Evolutionary conservation across 2,329 filamentous ascomycete genomes (phyloP).

Genomic region (Pseudogymnoascus sp.): DNA sequence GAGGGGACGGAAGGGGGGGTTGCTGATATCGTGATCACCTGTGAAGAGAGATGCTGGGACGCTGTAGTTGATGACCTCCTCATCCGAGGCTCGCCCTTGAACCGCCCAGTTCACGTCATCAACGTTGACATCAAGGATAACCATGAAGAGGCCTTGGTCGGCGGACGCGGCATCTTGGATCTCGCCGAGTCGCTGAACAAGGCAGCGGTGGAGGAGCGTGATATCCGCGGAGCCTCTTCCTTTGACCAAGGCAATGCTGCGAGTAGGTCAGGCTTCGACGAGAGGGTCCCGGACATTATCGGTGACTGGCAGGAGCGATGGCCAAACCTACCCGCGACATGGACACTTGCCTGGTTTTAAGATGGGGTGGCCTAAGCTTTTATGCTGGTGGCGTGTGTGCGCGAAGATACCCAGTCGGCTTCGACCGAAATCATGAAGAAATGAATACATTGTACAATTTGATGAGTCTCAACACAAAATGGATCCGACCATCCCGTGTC

Average conservation of each 20-base stretch:
- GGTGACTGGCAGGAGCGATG: constrained; percentile 91
- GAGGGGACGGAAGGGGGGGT: constrained; percentile 78
- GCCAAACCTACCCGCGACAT: constrained; percentile 83
- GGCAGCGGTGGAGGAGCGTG: constrained; percentile 69
- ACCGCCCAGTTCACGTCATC: constrained; percentile 92
- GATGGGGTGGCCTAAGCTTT: constrained; percentile 7
- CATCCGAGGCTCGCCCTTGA: constrained; percentile 75
- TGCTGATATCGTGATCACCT: constrained; percentile 92
- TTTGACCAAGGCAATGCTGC: constrained; percentile 65
- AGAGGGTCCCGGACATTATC: constrained; percentile 84
- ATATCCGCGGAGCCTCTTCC: constrained; percentile 51
- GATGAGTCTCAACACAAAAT: not conserved
- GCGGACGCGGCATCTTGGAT: constrained; percentile 86
- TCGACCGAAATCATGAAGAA: not conserved
- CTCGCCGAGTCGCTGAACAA: constrained; percentile 78
- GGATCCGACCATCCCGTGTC: not conserved
- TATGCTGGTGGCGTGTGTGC: not conserved
- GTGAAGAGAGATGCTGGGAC: constrained; percentile 97
- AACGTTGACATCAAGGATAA: constrained; percentile 99
- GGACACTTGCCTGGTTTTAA: constrained; percentile 94
- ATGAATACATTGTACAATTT: constrained; percentile 16
- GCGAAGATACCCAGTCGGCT: not conserved
- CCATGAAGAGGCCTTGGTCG: constrained; percentile 88
- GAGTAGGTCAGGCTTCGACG: constrained; percentile 75
- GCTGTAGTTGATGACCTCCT: constrained; percentile 91